Percentiles rank a stretch among this genome's conserved stretches.
These are phyloP conservation scores for Fraxinus latifolia DNA, from an alignment of 305 asterid genomes.

Conservation along the genomic window DNA sequence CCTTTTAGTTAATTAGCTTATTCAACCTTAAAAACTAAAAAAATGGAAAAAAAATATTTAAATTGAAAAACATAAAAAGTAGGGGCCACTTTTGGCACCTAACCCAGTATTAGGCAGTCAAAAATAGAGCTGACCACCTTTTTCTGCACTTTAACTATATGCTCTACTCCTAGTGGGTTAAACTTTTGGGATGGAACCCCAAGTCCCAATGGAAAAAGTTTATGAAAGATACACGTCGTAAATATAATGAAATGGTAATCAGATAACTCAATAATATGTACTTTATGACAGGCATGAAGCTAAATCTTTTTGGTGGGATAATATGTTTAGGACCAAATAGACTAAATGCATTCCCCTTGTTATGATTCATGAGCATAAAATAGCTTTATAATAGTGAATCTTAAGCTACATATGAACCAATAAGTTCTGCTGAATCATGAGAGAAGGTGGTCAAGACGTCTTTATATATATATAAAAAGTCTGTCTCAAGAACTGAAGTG, in stretches of 20 bases:
- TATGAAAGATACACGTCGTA: not conserved
- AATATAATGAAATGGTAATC: not conserved
- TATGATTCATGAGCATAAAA: conserved; percentile 2
- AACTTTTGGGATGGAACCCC: not conserved
- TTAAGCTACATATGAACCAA: not conserved
- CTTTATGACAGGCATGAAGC: not conserved
- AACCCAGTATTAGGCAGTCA: not conserved
- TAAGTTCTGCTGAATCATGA: not conserved
- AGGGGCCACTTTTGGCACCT: not conserved
- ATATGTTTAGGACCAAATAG: not conserved
- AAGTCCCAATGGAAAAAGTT: not conserved
- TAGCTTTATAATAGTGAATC: not conserved
- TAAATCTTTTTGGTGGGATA: not conserved
- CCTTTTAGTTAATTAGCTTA: not conserved
- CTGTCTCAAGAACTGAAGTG: not conserved
- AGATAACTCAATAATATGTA: not conserved
- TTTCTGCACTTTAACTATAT: not conserved
- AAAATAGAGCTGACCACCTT: not conserved
- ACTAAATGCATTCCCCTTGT: not conserved
- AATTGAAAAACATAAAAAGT: not conserved
- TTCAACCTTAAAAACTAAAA: not conserved
- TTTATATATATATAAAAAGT: not conserved
- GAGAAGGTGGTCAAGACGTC: not conserved
- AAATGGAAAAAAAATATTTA: not conserved
- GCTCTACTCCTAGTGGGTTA: not conserved